These are phyloP conservation scores for Candida koratica DNA, from an alignment of 805 yeast species.

Conservation along the genomic window DNA sequence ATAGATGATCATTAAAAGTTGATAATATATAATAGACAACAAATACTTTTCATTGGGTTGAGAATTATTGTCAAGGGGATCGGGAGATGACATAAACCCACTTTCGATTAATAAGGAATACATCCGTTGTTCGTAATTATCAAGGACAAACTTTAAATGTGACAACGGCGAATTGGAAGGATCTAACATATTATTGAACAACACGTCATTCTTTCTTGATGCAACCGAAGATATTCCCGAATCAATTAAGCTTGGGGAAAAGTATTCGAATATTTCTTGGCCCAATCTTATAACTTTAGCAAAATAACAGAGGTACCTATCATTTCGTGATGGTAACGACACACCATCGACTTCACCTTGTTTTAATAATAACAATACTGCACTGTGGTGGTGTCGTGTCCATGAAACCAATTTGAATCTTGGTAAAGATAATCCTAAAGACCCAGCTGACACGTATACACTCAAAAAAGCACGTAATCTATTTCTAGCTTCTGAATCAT, in stretches of 20 bases:
- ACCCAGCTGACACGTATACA: conserved; percentile 49
- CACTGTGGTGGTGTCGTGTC: conserved; percentile 43
- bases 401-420: conserved; percentile 48
- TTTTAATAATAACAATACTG: conserved; percentile 16
- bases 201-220: conserved; percentile 10
- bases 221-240: conserved; percentile 7
- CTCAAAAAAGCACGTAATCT: conserved; percentile 42
- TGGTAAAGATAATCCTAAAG: conserved; percentile 48
- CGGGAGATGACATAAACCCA: conserved; percentile 28
- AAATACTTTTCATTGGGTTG: conserved; percentile 36
- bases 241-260: conserved; percentile 24
- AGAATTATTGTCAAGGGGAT: conserved; percentile 11
- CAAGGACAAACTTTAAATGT: conserved; percentile 25
- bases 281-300: conserved; percentile 46
- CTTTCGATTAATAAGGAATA: conserved; percentile 39
- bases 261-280: conserved; percentile 44
- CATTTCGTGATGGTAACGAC: conserved; percentile 24
- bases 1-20: conserved; percentile 47
- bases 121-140: conserved; percentile 39
- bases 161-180: conserved; percentile 14
- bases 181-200: conserved; percentile 15
- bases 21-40: conserved; percentile 46
- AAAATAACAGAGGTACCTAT: conserved; percentile 42
- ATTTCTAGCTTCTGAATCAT: conserved; percentile 22
- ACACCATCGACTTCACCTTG: conserved; percentile 17